Evolutionary conservation across 768 basidiomycete species (phyloP).

Genomic region (Termitomyces sp.): DNA sequence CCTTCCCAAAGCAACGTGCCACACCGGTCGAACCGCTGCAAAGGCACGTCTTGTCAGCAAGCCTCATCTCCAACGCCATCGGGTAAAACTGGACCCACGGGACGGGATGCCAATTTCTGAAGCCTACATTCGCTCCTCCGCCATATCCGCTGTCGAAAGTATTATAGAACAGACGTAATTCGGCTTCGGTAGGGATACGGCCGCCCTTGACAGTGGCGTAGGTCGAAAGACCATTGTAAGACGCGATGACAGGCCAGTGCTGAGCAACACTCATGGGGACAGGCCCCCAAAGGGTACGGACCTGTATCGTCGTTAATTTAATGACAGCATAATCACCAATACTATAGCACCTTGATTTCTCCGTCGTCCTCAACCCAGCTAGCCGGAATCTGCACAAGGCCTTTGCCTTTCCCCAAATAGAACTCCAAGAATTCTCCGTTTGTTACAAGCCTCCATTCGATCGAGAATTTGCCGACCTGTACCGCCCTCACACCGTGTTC

Average conservation of each 20-base stretch:
- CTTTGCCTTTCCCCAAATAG: conserved; percentile 41
- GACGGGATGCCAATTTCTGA: conserved; percentile 90
- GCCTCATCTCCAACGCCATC: not conserved
- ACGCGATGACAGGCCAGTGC: conserved; percentile 83
- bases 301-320: conserved; percentile 27
- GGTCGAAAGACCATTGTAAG: conserved; percentile 69
- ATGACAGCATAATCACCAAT: not conserved
- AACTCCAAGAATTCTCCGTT: conserved; percentile 83
- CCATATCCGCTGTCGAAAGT: conserved; percentile 70
- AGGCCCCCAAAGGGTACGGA: conserved; percentile 86
- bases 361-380: conserved; percentile 65
- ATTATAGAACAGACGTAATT: conserved; percentile 76
- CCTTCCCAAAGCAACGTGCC: conserved; percentile 43
- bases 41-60: not conserved
- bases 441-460: conserved; percentile 82
- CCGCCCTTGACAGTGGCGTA: conserved; percentile 90
- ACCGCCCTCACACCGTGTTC: conserved; percentile 68
- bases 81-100: conserved; percentile 51
- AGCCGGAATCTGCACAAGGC: conserved; percentile 50
- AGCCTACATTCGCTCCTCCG: conserved; percentile 78
- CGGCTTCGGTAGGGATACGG: conserved; percentile 85
- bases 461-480: conserved; percentile 63
- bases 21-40: conserved; percentile 64
- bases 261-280: conserved; percentile 70
- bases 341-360: conserved; percentile 36